These are phyloP conservation scores for Boletus bicolor DNA, from an alignment of 768 basidiomycete species.

Conservation along the genomic window DNA sequence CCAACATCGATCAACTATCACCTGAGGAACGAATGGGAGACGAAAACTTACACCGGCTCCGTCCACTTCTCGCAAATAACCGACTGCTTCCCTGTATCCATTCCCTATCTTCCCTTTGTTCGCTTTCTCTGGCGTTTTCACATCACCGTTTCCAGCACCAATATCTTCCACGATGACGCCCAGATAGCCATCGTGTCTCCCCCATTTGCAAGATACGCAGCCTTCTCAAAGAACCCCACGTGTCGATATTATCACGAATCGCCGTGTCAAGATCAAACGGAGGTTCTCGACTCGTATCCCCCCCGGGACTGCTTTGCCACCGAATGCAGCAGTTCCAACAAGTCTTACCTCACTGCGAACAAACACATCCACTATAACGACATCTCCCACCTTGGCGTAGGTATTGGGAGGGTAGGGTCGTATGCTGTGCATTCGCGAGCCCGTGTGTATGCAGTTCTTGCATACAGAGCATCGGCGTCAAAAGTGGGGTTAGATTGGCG, in stretches of 20 bases:
- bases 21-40: neutral
- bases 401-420: constrained; percentile 62
- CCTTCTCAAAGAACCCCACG: constrained; percentile 90
- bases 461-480: constrained; percentile 70
- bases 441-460: constrained; percentile 80
- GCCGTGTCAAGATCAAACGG: constrained; percentile 98
- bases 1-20: neutral
- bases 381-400: constrained; percentile 95
- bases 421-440: no score
- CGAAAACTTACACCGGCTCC: constrained; percentile 64
- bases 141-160: constrained; percentile 28
- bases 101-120: constrained; percentile 36
- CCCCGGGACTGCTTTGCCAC: constrained; percentile 20
- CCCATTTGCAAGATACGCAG: constrained; percentile 90
- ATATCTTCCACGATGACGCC: constrained; percentile 94
- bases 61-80: constrained; percentile 76
- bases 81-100: constrained; percentile 68
- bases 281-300: constrained; percentile 58
- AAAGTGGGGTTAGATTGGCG: constrained; percentile 91
- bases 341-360: constrained; percentile 81
- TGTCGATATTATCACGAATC: constrained; percentile 94
- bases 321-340: constrained; percentile 19
- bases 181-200: constrained; percentile 88
- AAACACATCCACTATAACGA: constrained; percentile 82
- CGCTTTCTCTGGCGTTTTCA: constrained; percentile 11